phyloP scores from a whole-genome alignment of 768 basidiomycete species.

The Floccularia luteovirens region DNA sequence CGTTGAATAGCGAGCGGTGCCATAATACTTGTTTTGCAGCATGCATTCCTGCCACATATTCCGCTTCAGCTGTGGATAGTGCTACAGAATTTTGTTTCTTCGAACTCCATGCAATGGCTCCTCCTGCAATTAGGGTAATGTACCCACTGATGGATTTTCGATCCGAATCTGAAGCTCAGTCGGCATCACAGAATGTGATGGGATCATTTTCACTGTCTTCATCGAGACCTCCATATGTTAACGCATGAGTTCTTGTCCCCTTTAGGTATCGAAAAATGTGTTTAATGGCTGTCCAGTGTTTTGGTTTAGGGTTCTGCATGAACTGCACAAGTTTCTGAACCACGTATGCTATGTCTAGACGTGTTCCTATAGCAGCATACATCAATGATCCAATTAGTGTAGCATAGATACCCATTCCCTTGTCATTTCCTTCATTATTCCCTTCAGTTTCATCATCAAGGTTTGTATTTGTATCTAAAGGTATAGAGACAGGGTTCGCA shows the following conservation, averaged over 20 bases:
- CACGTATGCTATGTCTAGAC: slow-evolving; percentile 7
- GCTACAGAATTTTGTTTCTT: slow-evolving; percentile 16
- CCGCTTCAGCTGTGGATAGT: slow-evolving; percentile 32
- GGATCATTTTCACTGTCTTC: too few relatives aligned
- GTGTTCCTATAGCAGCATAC: slow-evolving; percentile 1
- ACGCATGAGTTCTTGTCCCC: background rate
- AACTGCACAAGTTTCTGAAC: slow-evolving; percentile 3
- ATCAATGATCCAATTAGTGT: background rate
- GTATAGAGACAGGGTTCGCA: slow-evolving; percentile 14
- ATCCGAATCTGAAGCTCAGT: slow-evolving; percentile 8
- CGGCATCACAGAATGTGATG: slow-evolving; percentile 12
- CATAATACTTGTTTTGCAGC: slow-evolving; percentile 17
- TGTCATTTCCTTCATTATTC: background rate
- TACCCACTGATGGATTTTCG: slow-evolving; percentile 14
- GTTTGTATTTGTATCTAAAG: slow-evolving; percentile 15
- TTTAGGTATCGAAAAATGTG: slow-evolving; percentile 3
- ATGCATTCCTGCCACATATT: slow-evolving; percentile 23
- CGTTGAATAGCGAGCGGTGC: slow-evolving; percentile 10
- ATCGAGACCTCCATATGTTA: slow-evolving; percentile 2
- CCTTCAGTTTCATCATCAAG: slow-evolving; percentile 8
- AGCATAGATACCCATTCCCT: background rate
- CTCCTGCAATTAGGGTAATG: slow-evolving; percentile 22
- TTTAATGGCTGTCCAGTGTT: slow-evolving; percentile 4
- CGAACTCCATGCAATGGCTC: slow-evolving; percentile 30
- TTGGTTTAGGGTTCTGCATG: background rate